Evolutionary conservation across 352 stramenopile species (phyloP), one percentile per base, ranked within the genome.

Genomic region (Pythium oligandrum): DNA sequence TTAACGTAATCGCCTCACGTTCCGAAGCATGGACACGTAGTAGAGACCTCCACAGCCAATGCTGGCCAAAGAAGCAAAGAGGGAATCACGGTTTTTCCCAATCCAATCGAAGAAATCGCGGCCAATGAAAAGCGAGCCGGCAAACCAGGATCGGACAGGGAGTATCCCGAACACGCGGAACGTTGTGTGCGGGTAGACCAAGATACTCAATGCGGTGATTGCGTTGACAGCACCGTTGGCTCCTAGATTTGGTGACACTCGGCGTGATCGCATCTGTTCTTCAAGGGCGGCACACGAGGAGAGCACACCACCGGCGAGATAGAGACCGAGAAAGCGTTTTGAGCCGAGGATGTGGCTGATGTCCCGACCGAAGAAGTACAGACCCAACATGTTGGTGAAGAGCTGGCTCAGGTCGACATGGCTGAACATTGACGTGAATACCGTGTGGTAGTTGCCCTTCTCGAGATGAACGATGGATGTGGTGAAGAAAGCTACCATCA

Each of bases 121-220:
- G 46, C 73, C 74, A 57, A 93, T 88, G 45, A 93, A 90, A 51
- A 87, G 52, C 36, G 67, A 75, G 6, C 81, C 79, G 6, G 68
- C 77, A 34, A 92, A 34, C 73, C 81, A 93, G 42, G 79, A 78
- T 2, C 80, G 83, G 53, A 93, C 70, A 5, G 83, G 81, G 6
- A 93, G n/a, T 32, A 90, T 75, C 34, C 76, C 76, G 48, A 93
- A 92, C 53, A 93, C 77, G 31, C 84, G 63, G 46, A 91, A 59
- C 48, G 78, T 93, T 34, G 68, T 73, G 55, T 83, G 77, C 46
- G 83, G 83, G 51, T 77, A 88, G 2, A 88, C 48, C 50, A 90
- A 57, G 32, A 90, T 80, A 53, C 65, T 88, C 51, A 90, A 66
- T 30, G 80, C 71, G 40, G 77, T 90, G 53, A 93, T 84, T 32